Evolutionary conservation across 2,329 filamentous ascomycete genomes (phyloP).

Genomic region (Drechslerella stenobrocha): DNA sequence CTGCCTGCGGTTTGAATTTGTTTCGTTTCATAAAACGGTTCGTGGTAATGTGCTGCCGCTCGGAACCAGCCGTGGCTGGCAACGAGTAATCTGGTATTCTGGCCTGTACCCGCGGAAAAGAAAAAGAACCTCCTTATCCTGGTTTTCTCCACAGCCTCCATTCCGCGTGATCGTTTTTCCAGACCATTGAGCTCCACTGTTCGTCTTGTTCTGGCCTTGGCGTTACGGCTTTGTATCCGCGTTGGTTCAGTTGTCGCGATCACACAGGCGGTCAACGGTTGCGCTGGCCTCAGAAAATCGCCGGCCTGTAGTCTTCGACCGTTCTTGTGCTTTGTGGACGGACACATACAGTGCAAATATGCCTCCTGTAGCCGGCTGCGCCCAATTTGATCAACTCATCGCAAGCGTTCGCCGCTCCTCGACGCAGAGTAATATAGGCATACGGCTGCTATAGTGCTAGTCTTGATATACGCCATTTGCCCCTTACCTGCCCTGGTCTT

Average conservation of each 20-base stretch:
- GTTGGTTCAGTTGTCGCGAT: not conserved
- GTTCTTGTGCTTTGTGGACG: slow-evolving; percentile 1
- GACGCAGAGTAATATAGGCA: not conserved
- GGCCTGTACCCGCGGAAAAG: not conserved
- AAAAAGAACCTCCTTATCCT: slow-evolving; percentile 15
- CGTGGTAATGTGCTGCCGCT: not conserved
- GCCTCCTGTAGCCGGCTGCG: slow-evolving; percentile 4
- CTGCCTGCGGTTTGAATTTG: not conserved
- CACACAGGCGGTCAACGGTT: not conserved
- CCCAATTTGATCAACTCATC: not conserved
- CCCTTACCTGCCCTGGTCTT: not conserved
- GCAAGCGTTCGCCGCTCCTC: slow-evolving; percentile 1
- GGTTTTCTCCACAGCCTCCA: slow-evolving; percentile 28
- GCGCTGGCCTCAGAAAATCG: not conserved
- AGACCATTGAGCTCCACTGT: slow-evolving; percentile 25
- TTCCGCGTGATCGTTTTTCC: slow-evolving; percentile 45
- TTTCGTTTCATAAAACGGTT: slow-evolving; percentile 46
- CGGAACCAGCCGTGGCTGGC: slow-evolving; percentile 47
- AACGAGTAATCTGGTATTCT: no score
- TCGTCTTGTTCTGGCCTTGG: slow-evolving; percentile 13
- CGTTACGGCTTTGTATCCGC: not conserved
- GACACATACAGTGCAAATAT: not conserved
- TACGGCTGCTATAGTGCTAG: not conserved
- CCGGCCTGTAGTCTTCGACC: not conserved
- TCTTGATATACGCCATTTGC: not conserved